These are phyloP conservation scores for Kalaharituber pfeilii DNA, from an alignment of 2,329 filamentous ascomycete genomes.

Conservation along the genomic window DNA sequence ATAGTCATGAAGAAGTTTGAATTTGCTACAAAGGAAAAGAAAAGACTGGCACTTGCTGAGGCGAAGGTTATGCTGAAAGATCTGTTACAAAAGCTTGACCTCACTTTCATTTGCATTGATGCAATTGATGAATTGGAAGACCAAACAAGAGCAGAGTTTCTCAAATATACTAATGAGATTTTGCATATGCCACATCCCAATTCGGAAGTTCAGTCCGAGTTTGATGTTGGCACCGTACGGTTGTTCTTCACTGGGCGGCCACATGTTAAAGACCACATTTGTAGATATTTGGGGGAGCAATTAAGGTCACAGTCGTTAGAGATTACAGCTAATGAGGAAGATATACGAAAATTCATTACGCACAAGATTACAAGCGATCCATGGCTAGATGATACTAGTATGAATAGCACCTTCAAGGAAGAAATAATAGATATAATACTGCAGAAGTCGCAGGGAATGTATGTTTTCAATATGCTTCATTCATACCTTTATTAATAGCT, in stretches of 20 bases:
- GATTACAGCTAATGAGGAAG: background rate
- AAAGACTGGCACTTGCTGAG: no score
- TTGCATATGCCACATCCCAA: no score
- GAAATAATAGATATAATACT: background rate
- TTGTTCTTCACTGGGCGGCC: background rate
- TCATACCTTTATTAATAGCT: background rate
- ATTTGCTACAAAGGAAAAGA: no score
- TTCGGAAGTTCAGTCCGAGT: no score
- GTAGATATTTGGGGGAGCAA: background rate
- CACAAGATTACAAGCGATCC: background rate
- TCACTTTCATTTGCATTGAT: constrained; percentile 1
- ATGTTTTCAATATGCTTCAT: background rate
- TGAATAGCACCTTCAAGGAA: background rate
- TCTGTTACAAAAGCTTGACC: no score
- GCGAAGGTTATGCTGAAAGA: no score
- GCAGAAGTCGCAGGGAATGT: background rate
- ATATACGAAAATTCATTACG: background rate
- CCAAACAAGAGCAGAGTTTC: no score
- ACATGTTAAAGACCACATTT: background rate
- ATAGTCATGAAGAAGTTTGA: no score
- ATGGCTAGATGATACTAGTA: background rate
- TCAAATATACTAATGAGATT: no score
- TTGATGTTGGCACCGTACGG: no score
- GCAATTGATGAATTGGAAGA: background rate
- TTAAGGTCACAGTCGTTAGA: background rate